Evolutionary conservation across 2,329 filamentous ascomycete species (phyloP).

Genomic region (Neurospora crassa): DNA sequence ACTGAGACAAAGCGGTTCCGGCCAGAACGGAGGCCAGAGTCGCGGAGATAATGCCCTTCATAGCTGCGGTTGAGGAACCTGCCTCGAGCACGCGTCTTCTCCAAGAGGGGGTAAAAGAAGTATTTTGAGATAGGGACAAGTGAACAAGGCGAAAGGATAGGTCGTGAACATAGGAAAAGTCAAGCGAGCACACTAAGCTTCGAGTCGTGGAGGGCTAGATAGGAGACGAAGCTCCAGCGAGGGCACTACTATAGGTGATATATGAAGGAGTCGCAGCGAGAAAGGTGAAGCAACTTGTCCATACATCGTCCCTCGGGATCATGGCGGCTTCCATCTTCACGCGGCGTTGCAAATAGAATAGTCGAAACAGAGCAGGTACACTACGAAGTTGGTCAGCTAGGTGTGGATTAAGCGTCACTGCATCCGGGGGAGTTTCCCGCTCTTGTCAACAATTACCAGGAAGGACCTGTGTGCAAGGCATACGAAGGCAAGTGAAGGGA

Average conservation of each 20-base stretch:
- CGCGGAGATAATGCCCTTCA: conserved; percentile 14
- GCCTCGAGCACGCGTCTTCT: not conserved
- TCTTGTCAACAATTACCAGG: not conserved
- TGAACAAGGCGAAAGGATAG: not conserved
- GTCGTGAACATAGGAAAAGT: not conserved
- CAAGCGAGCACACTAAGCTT: not conserved
- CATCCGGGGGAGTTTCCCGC: not conserved
- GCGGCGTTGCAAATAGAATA: not conserved
- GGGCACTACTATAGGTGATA: not conserved
- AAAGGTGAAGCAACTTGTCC: not conserved
- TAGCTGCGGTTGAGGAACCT: conserved; percentile 4
- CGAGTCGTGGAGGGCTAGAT: not conserved
- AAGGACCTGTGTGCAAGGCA: not conserved
- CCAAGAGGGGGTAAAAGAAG: not conserved
- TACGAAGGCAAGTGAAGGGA: not conserved
- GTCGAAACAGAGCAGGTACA: not conserved
- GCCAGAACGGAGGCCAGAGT: conserved; percentile 18
- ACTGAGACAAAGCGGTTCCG: conserved; percentile 21
- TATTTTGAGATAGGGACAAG: not conserved
- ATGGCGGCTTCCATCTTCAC: not conserved
- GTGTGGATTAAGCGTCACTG: not conserved
- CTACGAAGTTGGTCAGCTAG: not conserved
- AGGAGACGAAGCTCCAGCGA: not conserved
- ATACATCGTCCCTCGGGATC: not conserved
- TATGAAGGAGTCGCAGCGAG: not conserved